Evolutionary conservation across 164 flowering plant species (phyloP), one percentile per base, ranked within the genome.

Genomic region (Paratinospora sagittata): DNA sequence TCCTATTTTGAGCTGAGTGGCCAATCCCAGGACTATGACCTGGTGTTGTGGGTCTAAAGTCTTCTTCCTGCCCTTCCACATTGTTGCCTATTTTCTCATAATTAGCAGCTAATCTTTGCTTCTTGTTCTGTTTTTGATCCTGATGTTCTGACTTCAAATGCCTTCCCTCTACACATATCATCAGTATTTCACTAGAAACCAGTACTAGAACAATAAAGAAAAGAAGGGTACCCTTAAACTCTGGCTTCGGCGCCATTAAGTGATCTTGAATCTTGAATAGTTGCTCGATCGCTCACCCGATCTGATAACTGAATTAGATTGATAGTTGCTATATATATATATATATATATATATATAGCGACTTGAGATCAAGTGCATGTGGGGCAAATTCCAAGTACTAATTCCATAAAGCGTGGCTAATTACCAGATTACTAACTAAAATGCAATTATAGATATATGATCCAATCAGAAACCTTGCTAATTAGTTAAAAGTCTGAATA

Each of bases 151-250:
- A 37, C 30, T 33, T 73, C 70, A 81, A 75, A 60, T 74, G 77
- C 72, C 87, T 82, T 65, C 77, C 82, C 58, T 80, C 81, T 27
- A 30, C 21, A 23, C 30, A 39, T 12, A 62, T n/a, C n/a, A n/a
- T n/a, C n/a, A n/a, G n/a, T 41, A 73, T 41, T 43, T 63, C 81
- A 75, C 68, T 68, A 23, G 74, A 74, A 3, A 76, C 63, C 21
- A 76, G 52, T 66, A 73, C 13, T 23, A 61, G 23, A 52, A 52
- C 71, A 45, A 78, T 65, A 43, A 78, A 45, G 24, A 70, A 76
- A 23, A 57, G 47, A 76, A 72, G 72, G 70, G 21, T 39, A 27
- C 27, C 30, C 13, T 33, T 30, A 17, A 39, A 66, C 69, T 74
- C 78, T 21, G 2, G n/a, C 16, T 52, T 52, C 17, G 58, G 58